Evolutionary conservation across 176 grass and related monocot species (phyloP), one percentile per base, ranked within the genome.

Genomic region (Tillandsia leiboldiana): DNA sequence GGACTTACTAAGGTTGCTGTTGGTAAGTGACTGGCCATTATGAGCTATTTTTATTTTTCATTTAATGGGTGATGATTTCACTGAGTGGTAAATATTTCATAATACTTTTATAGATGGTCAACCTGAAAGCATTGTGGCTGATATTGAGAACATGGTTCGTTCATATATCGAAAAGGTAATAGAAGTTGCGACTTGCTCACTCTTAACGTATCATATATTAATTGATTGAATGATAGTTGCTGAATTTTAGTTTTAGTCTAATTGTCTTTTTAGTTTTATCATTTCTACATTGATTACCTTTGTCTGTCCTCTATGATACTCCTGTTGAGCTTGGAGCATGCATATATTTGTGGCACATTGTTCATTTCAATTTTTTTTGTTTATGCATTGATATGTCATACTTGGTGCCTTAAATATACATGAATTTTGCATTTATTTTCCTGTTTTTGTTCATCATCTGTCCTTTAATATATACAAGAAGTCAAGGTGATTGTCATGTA

Each of bases 101-200:
- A 29, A 20, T 69, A 12, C 27, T 77, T 77, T 69, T 77, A 12
- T 51, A 77, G 75, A 77, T 12, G 75, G 75, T 12, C 75, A 77
- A 12, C 75, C 75, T 59, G 75, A 77, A 26, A 69, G 53, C 51
- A 68, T 77, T 77, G 75, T 77, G 20, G 65, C 58, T 61, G 75
- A 77, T 28, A 77, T 77, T 77, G 75, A 77, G 61, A 77, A 59
- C 67, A 77, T 77, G 65, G 75, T 77, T 14, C 65, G 65, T 1
- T 17, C 65, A 28, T 63, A 77, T 69, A 66, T 77, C n/a, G 75
- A 77, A 18, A 77, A 77, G 75, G 75, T 77, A 69, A 52, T 23
- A 22, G 3, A 9, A n/a, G 14, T 47, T 66, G 33, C 1, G 33
- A 42, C 33, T 42, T 42, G 3, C 4, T 42, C 4, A 42, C 33